These are phyloP conservation scores for Naganishia kalamii DNA, from an alignment of 768 basidiomycete species.

Conservation along the genomic window DNA sequence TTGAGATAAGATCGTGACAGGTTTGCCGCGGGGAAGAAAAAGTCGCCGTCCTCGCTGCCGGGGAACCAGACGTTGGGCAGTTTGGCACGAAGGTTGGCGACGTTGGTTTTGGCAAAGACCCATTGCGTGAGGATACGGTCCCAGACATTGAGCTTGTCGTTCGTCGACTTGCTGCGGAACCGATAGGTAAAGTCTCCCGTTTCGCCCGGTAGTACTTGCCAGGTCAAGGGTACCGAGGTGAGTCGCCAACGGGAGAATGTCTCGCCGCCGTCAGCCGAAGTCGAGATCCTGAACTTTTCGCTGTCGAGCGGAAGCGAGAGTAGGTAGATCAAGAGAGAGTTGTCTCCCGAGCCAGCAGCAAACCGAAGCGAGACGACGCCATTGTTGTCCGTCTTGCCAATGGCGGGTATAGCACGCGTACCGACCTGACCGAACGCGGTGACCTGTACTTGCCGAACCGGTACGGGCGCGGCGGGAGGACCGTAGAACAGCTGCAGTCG, in stretches of 20 bases:
- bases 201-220: neutral
- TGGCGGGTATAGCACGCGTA: neutral
- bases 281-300: slow-evolving; percentile 8
- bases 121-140: slow-evolving; percentile 8
- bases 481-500: neutral
- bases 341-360: neutral
- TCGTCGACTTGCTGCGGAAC: slow-evolving; percentile 16
- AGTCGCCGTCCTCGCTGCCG: neutral
- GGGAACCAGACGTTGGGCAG: slow-evolving; percentile 15
- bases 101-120: slow-evolving; percentile 4
- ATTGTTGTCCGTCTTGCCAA: neutral
- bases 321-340: neutral
- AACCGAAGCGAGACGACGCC: neutral
- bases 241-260: slow-evolving; percentile 7
- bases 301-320: slow-evolving; percentile 4
- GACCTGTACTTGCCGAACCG: neutral
- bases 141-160: slow-evolving; percentile 13
- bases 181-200: neutral
- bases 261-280: neutral
- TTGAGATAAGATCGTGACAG: neutral
- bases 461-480: neutral
- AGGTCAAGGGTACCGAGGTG: slow-evolving; percentile 6
- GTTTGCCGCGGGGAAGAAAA: neutral
- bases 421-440: neutral
- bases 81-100: neutral